A percentile compares a stretch with the other conserved stretches of the same genome.
These are phyloP conservation scores for Athelia psychrophila DNA, from an alignment of 1,284 basidiomycete species.

Conservation along the genomic window DNA sequence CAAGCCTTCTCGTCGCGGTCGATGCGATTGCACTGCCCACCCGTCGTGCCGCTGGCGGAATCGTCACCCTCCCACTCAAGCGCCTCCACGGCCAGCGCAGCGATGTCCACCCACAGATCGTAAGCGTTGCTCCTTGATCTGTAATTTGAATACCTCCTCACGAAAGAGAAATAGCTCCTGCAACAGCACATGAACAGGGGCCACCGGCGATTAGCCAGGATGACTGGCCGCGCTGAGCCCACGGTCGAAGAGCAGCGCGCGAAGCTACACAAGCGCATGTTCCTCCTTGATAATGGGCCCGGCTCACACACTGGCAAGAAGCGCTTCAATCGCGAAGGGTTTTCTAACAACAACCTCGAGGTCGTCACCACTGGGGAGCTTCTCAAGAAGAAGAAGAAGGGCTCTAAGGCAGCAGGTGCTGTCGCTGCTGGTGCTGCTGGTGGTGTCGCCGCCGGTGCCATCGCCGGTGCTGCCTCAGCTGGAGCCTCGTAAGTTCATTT, in stretches of 20 bases:
- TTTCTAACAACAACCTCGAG: constrained; percentile 1
- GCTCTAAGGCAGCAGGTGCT: not conserved
- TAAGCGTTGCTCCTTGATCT: not conserved
- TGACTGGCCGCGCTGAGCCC: constrained; percentile 36
- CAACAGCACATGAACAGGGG: constrained; percentile 43
- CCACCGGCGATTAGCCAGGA: constrained; percentile 38
- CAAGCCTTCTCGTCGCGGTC: constrained; percentile 46
- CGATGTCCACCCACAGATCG: not conserved
- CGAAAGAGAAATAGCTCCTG: not conserved
- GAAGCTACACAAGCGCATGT: constrained; percentile 34
- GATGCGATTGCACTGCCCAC: constrained; percentile 40
- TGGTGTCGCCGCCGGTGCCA: not conserved
- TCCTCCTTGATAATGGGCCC: constrained; percentile 5
- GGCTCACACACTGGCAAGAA: constrained; percentile 2
- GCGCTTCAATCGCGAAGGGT: constrained; percentile 1
- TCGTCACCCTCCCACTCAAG: constrained; percentile 23
- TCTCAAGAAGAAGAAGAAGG: not conserved
- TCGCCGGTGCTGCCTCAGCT: not conserved
- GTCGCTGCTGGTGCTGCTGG: not conserved
- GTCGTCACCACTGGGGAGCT: constrained; percentile 24
- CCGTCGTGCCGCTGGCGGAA: constrained; percentile 15
- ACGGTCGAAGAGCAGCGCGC: constrained; percentile 29
- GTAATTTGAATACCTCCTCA: not conserved
- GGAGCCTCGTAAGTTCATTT: not conserved
- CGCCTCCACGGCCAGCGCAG: constrained; percentile 14